Evolutionary conservation across 805 yeast species (phyloP), one percentile per base, ranked within the genome.

Genomic region (Nadsonia fulvescens): DNA sequence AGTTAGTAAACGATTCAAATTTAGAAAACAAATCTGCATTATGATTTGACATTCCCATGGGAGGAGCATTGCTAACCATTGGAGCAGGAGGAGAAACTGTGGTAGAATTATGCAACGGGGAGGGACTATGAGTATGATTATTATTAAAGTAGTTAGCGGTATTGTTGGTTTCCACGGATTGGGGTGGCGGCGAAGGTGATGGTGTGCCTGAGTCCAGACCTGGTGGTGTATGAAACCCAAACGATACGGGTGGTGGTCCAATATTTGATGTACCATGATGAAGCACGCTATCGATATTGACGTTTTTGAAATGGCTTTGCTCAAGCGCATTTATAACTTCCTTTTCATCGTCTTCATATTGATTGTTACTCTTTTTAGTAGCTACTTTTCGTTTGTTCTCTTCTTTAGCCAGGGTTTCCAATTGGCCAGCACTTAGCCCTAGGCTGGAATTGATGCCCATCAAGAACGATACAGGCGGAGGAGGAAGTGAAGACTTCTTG

Each of bases 281-380:
- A 23, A 76, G 64, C 3, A 73, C 82, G 29, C 78, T 69, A 43
- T 81, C 93, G 19, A 77, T 79, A 15, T 70, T 66, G 30, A 81
- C 73, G 40, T 76, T 71, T 27, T 67, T 72, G 49, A 81, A 81
- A 42, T 70, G 72, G 29, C 74, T 64, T 8, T 75, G 73, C 8
- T 75, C 73, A 37, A 69, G 75, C 70, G 75, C 73, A 36, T 72
- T 83, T 33, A 65, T 66, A 16, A 75, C 54, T 23, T 70, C 75
- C 37, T 72, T 75, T 35, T 66, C 71, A 33, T 76, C 91, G 34
- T 72, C 74, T 22, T 64, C 70, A 12, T 63, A 65, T 24, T 49
- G 48, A 5, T 32, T 30, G 10, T n/a, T n/a, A n/a, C n/a, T n/a
- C n/a, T n/a, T n/a, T n/a, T n/a, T n/a, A n/a, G n/a, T n/a, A n/a